Percentiles rank a stretch among this genome's conserved stretches.
phyloP scores from a whole-genome alignment of 2,329 filamentous ascomycete species.

The Arthrinium phaeospermum region DNA sequence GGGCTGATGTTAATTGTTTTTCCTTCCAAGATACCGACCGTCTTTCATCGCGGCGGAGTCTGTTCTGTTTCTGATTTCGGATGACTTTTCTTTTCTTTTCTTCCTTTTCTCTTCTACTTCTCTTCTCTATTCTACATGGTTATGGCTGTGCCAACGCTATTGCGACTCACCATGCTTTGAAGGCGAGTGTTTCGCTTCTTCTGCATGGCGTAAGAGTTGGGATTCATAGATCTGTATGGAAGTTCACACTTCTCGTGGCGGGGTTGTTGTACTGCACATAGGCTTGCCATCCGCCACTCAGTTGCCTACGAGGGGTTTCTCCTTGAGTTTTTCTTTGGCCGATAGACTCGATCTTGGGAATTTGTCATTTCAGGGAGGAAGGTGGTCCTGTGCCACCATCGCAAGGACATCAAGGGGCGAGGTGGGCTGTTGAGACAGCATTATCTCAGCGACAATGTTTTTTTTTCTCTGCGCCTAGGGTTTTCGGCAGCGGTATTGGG shows the following conservation, averaged over 20 bases:
- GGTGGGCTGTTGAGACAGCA: slow-evolving; percentile 11
- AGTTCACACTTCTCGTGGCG: slow-evolving; percentile 44
- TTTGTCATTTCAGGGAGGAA: slow-evolving; percentile 24
- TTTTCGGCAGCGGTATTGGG: background rate
- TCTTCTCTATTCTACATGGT: slow-evolving; percentile 29
- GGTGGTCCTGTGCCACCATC: background rate
- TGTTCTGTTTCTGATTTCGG: slow-evolving; percentile 27
- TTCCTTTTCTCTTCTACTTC: slow-evolving; percentile 23
- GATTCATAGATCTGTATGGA: slow-evolving; percentile 41
- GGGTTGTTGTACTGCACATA: slow-evolving; percentile 28
- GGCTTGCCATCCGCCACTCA: slow-evolving; percentile 20
- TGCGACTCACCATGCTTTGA: slow-evolving; percentile 41
- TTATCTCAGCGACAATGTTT: background rate
- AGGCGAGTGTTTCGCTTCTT: slow-evolving; percentile 37
- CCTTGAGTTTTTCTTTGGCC: slow-evolving; percentile 13
- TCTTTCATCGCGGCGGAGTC: slow-evolving; percentile 19
- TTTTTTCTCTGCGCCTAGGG: background rate
- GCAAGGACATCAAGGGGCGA: background rate
- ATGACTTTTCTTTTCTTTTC: slow-evolving; percentile 24
- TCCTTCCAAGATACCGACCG: slow-evolving; percentile 26
- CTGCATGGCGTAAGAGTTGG: slow-evolving; percentile 40
- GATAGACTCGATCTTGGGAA: slow-evolving; percentile 25
- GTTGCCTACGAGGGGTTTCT: slow-evolving; percentile 7
- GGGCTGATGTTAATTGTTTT: slow-evolving; percentile 29
- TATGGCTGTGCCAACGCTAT: slow-evolving; percentile 40